phyloP scores from a whole-genome alignment of 2,329 filamentous ascomycete genomes.

The Ceratocystis variospora region DNA sequence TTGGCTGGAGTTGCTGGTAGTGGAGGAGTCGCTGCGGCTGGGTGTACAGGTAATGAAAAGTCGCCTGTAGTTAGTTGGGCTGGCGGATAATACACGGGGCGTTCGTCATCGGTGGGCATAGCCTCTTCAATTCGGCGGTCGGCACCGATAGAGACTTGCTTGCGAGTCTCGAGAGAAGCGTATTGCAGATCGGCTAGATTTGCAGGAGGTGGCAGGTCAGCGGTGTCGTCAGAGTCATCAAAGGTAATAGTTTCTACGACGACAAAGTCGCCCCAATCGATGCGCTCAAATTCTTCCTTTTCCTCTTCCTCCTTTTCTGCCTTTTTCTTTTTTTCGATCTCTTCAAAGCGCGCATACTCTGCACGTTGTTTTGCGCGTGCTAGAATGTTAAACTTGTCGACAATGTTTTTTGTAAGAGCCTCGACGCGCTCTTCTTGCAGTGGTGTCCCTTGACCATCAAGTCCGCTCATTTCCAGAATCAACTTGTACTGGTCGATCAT shows the following conservation, averaged over 20 bases:
- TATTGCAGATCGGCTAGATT: constrained; percentile 85
- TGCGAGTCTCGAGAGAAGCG: constrained; percentile 88
- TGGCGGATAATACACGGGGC: constrained; percentile 12
- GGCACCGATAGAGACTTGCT: constrained; percentile 70
- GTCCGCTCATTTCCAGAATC: constrained; percentile 53
- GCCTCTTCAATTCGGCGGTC: constrained; percentile 86
- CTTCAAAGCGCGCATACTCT: constrained; percentile 74
- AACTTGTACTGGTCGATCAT: constrained; percentile 88
- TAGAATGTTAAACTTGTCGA: constrained; percentile 68
- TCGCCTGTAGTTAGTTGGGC: constrained; percentile 31
- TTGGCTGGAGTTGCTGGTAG: constrained; percentile 24
- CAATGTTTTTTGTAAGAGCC: constrained; percentile 59
- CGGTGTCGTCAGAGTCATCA: constrained; percentile 72
- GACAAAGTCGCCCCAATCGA: constrained; percentile 97
- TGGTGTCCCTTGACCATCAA: constrained; percentile 52
- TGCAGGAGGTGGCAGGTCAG: constrained; percentile 75
- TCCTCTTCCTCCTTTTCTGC: constrained; percentile 79
- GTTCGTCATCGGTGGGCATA: constrained; percentile 62
- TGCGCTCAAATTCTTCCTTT: constrained; percentile 60
- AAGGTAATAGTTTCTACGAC: constrained; percentile 93
- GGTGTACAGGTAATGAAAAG: constrained; percentile 34
- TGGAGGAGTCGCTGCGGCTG: constrained; percentile 26
- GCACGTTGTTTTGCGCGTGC: constrained; percentile 71
- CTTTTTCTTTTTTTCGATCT: constrained; percentile 73
- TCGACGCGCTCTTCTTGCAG: constrained; percentile 58